Evolutionary conservation across 768 basidiomycete genomes (phyloP), one percentile per base, ranked within the genome.

Genomic region (Mycena amicta): DNA sequence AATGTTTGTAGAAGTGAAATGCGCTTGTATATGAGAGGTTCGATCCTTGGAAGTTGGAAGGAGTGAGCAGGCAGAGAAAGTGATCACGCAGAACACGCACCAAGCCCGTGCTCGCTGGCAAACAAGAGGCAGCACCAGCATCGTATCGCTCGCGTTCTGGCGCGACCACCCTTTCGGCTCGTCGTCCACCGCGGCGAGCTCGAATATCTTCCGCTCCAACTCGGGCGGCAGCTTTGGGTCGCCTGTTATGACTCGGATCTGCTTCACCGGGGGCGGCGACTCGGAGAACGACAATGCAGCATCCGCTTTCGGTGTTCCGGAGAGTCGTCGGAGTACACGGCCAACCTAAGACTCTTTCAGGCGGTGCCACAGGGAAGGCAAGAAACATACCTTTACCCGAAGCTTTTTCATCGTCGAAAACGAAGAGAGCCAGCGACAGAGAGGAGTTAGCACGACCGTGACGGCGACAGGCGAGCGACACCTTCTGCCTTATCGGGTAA

Each of bases 11-110:
- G 43, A 8, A 79, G 66, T 3, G 75, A 68, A 8, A 78, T 73
- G 62, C 74, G 73, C 33, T 71, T 64, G 64, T 78, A 80, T 29
- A 79, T 71, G 16, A 66, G 55, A 41, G 78, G 78, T 46, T 72
- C 71, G 30, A 77, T 67, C 77, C 79, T 80, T 58, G 20, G 23
- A 3, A 4, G 30, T 23, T n/a, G n/a, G n/a, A 28, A 50, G 3
- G 27, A 5, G 4, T 2, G 6, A 13, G 13, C 6, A 29, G 15
- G 5, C 4, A 20, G 13, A 20, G 4, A 20, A 15, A 41, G 29
- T 11, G n/a, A n/a, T 4, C 23, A 2, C 13, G 23, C 4, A 4
- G 12, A 30, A 1, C 12, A 33, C 59, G 41, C 16, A 56, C 59
- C 59, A 60, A 50, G n/a, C 25, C 27, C 56, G 54, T 30, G 22